Base-by-base conservation (phyloP, 768 basidiomycete genomes). In the Phanerochaete carnosa region DNA sequence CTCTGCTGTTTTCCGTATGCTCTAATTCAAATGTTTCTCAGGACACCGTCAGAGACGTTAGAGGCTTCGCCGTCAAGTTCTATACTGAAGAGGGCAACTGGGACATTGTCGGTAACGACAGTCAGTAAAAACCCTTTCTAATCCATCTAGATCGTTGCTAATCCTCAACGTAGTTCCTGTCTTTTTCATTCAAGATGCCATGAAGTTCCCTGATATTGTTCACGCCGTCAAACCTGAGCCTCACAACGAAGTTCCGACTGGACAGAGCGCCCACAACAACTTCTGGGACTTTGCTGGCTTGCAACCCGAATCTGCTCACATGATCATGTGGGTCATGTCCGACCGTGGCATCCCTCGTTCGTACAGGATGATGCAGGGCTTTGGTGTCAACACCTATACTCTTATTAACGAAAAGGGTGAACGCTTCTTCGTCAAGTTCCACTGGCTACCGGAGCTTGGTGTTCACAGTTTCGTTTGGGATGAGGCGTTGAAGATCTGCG, bases 161-260 rank as follows among this genome's bases (percentile, higher is more conserved):
- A 60, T 32, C 3, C 4, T 26, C n/a, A 1, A 13, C 15, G 2
- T 23, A 62, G 61, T 90, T 32, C 90, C 92, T 9, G 84, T 94
- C 23, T 92, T 93, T 77, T 87, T 90, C 74, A 86, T 94, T 52
- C 87, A 89, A 67, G 87, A 90, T 62, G 85, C 86, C 1, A 86
- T 92, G 73, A 89, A 94, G 71, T 95, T 95, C 70, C 89, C 90
- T 12, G 93, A 95, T 68, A 74, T 95, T 54, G 78, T 94, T 33
- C 94, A 95, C 68, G 88, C 93, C 5, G 88, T 89, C 22, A 89
- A 91, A 69, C 91, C 93, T 1, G 92, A 94, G 69, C 92, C 92
- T 3, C 83, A 92, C 46, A 91, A 90, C 60, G 94, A 94, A 65
- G 80, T 90, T 0, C 88, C 88, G 2, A 81, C 82, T 52, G 87